These are phyloP conservation scores for Physcomitrellopsis africana DNA, from an alignment of 225 moss, liverwort and hornwort genomes.

Conservation along the genomic window DNA sequence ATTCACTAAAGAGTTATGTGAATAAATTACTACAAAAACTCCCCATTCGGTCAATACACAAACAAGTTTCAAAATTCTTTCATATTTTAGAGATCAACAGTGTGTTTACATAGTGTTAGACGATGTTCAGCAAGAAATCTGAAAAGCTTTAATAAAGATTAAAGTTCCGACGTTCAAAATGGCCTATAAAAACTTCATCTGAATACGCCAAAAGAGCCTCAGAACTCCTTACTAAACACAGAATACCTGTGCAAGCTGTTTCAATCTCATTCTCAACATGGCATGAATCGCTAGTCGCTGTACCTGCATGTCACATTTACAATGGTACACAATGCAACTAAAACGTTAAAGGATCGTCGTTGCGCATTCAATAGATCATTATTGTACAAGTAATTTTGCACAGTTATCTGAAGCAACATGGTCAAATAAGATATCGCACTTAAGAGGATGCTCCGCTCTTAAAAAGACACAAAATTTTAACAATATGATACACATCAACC, in stretches of 20 bases:
- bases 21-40: constrained; percentile 14
- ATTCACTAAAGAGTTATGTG: constrained; percentile 8
- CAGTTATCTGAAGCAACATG: constrained; percentile 1
- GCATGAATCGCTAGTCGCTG: constrained; percentile 93
- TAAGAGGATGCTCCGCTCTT: too few species aligned
- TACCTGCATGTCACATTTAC: constrained; percentile 59
- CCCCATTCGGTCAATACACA: constrained; percentile 13
- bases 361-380: constrained; percentile 20
- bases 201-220: neutral
- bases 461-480: neutral
- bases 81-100: constrained; percentile 14
- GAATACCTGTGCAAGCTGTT: constrained; percentile 89
- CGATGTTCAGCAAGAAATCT: neutral
- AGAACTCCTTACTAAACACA: neutral
- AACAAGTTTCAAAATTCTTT: constrained; percentile 14
- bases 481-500: neutral
- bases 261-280: constrained; percentile 78
- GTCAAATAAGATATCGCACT: neutral
- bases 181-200: neutral
- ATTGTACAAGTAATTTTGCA: constrained; percentile 9
- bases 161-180: neutral
- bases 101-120: neutral
- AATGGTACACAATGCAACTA: constrained; percentile 11
- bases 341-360: neutral
- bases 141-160: constrained; percentile 16